Base-by-base conservation (phyloP, 1,284 basidiomycete genomes). In the Cutaneotrichosporon mucoides region DNA sequence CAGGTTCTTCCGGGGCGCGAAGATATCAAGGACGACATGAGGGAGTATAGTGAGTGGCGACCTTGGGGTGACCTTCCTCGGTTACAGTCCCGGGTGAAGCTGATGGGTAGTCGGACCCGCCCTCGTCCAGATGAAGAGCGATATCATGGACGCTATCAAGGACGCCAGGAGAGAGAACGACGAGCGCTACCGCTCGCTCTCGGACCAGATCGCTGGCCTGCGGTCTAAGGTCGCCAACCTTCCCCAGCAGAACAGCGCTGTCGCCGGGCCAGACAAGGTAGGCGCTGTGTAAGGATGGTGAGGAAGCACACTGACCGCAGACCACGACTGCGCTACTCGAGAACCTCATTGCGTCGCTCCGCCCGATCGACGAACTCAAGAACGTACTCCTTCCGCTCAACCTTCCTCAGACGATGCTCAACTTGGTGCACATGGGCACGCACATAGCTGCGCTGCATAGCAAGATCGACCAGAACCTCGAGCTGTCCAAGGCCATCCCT, bases 1-100 rank as follows among this genome's bases (percentile, higher is more conserved):
- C 62, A 58, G 35, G 62, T 62, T 2, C 43, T 73, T 33, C 66
- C 70, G 9, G 70, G 68, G 0, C 63, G 59, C 12, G 66, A 70
- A 24, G 73, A 74, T 35, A 48, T 72, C 16, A 62, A 59, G 13
- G 71, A 70, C 38, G 70, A 69, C 33, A 47, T 74, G 43, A 56
- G 51, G 15, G 61, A 63, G 1, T 63, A 66, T 34, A 16, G 71
- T 73, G 42, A 56, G 69, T 61, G n/a, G 48, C 33, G 24, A 34
- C 43, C 3, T 24, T 24, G 24, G 24, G 2, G 24, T 3, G 24
- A 24, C 24, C 24, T 24, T 24, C 24, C 24, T 24, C 24, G 24
- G 24, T 24, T 3, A 24, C 24, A 24, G 24, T 24, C 24, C 24
- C 24, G 24, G 24, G 24, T 24, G 24, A 24, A 24, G 24, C 24